These are phyloP conservation scores for Spergularia azorica DNA, from an alignment of 179 eudicot species.

Conservation along the genomic window DNA sequence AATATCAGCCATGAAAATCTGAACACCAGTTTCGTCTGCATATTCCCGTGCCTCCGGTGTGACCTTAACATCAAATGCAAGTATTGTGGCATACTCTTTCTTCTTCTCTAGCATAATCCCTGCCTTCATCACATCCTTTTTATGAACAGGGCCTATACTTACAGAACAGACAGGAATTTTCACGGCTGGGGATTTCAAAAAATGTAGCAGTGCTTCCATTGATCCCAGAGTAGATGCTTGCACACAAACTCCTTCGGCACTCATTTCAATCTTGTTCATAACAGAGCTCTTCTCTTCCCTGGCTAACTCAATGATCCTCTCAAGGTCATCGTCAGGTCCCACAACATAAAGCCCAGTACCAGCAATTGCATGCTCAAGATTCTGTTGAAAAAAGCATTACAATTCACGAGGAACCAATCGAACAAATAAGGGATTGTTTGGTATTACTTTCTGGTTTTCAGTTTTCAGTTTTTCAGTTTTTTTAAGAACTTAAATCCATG, in stretches of 20 bases:
- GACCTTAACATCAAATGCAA: slow-evolving; percentile 97
- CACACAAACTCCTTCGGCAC: slow-evolving; percentile 93
- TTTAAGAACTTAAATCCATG: too few species aligned
- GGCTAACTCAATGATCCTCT: slow-evolving; percentile 60
- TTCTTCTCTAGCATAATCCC: slow-evolving; percentile 99
- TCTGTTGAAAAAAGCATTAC: slow-evolving; percentile 41
- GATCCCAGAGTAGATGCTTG: slow-evolving; percentile 98
- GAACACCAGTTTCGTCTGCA: slow-evolving; percentile 88
- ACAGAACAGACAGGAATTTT: slow-evolving; percentile 95
- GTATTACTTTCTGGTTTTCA: too few species aligned
- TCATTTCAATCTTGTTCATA: slow-evolving; percentile 83
- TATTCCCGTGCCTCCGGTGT: slow-evolving; percentile 91
- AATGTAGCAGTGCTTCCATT: slow-evolving; percentile 82
- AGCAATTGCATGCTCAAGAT: slow-evolving; percentile 95
- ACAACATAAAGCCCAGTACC: slow-evolving; percentile 85
- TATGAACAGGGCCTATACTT: slow-evolving; percentile 93
- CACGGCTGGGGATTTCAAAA: slow-evolving; percentile 82
- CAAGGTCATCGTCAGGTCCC: slow-evolving; percentile 81
- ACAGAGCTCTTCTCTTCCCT: slow-evolving; percentile 90
- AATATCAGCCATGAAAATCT: slow-evolving; percentile 82
- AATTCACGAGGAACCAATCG: not conserved
- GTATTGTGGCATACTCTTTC: slow-evolving; percentile 86
- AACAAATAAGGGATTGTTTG: not conserved
- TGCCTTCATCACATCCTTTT: slow-evolving; percentile 95
- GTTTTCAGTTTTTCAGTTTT: too few species aligned